Base-by-base conservation (phyloP, 202 grass and related monocot genomes). In the Digitaria exilis region DNA sequence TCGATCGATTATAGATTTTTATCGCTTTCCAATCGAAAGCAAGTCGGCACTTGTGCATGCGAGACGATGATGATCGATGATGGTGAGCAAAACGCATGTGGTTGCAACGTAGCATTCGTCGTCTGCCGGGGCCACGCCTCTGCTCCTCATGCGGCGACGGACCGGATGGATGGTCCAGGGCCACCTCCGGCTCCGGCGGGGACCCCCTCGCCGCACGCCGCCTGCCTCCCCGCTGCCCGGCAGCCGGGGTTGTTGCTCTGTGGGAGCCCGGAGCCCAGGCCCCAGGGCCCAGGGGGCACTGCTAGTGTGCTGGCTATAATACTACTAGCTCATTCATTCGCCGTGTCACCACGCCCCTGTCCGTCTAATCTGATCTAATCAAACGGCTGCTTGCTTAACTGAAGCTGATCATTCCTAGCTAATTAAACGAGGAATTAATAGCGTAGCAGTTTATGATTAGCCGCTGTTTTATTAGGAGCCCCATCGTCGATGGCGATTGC, bases 201-300 rank as follows among this genome's bases (percentile, higher is more conserved):
- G 46, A 4, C 2, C 31, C n/a, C 80, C 86, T 24, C 57, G 48
- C 69, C 2, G 60, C 81, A 88, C 81, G 86, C 81, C 15, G 69
- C 60, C 59, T 84, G 80, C 86, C 75, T 69, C 81, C 85, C 73
- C 26, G 2, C 6, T 2, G 3, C 30, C 64, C 79, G 52, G 50
- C 85, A 87, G 4, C 5, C 13, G 0, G 0, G 21, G 13, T 29
- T 76, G 13, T 29, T 76, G 59, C 37, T 58, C 46, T 39, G 26
- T 18, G n/a, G 34, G 61, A 60, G 30, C 44, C 44, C 51, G 4
- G 49, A 21, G 37, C 15, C 3, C 13, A 2, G 15, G 46, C 16
- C 48, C 48, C 3, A 7, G 3, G 16, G 1, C 15, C 48, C 15
- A 15, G 7, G 49, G 6, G 49, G 63, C 25, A 24, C 35, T 52